Evolutionary conservation across 305 asterid species (phyloP).

Genomic region (Fraxinus sp.): DNA sequence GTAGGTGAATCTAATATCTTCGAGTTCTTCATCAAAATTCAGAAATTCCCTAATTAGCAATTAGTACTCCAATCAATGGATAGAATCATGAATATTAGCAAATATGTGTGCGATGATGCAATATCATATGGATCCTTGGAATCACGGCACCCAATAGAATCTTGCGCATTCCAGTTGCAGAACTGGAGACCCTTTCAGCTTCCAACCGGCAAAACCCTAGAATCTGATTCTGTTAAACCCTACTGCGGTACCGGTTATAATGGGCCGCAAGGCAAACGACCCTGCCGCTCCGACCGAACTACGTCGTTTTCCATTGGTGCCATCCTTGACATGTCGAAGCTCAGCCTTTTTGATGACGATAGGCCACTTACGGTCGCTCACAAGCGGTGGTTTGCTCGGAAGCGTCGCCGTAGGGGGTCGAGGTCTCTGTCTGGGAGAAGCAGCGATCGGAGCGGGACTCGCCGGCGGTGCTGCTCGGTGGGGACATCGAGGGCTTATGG

Average conservation of each 20-base stretch:
- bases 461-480: slow-evolving; percentile 65
- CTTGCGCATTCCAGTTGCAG: slow-evolving; percentile 65
- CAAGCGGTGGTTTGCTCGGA: slow-evolving; percentile 64
- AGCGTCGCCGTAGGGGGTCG: slow-evolving; percentile 81
- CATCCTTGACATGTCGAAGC: slow-evolving; percentile 78
- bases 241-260: slow-evolving; percentile 6
- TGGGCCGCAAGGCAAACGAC: slow-evolving; percentile 65
- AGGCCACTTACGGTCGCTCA: slow-evolving; percentile 43
- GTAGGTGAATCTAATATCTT: background rate
- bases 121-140: slow-evolving; percentile 62
- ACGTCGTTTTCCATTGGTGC: slow-evolving; percentile 72
- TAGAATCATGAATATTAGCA: background rate
- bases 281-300: slow-evolving; percentile 74
- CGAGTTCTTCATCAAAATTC: background rate
- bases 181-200: slow-evolving; percentile 64
- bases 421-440: slow-evolving; percentile 89
- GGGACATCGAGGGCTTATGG: slow-evolving; percentile 84
- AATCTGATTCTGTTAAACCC: slow-evolving; percentile 51
- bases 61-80: background rate
- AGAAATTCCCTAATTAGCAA: background rate
- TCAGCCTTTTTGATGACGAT: slow-evolving; percentile 76
- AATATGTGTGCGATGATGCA: slow-evolving; percentile 16
- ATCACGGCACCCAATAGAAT: slow-evolving; percentile 59
- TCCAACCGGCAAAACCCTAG: slow-evolving; percentile 38
- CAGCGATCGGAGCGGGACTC: slow-evolving; percentile 71